Percentiles rank a stretch among this genome's conserved stretches.
phyloP scores from a whole-genome alignment of 1,139 yeast species.

The Schwanniomyces etchellsii region DNA sequence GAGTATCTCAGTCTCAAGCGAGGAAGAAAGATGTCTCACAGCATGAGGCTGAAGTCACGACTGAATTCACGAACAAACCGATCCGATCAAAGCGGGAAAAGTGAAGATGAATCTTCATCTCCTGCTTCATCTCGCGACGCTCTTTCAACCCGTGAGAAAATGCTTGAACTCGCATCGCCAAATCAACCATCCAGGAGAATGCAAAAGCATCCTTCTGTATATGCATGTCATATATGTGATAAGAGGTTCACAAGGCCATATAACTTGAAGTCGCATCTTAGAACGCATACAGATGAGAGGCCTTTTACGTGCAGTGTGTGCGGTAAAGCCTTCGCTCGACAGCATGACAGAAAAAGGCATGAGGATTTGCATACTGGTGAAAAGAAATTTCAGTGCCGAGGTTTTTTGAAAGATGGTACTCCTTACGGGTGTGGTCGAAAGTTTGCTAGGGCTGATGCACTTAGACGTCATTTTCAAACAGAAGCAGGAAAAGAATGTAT shows the following conservation, averaged over 20 bases:
- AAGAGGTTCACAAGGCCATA: slow-evolving; percentile 89
- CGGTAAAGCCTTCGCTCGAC: slow-evolving; percentile 93
- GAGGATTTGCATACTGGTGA: slow-evolving; percentile 91
- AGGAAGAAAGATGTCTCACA: slow-evolving; percentile 29
- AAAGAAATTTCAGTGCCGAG: slow-evolving; percentile 81
- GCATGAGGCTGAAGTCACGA: slow-evolving; percentile 14
- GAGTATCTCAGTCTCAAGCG: slow-evolving; percentile 26
- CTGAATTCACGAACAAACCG: slow-evolving; percentile 12
- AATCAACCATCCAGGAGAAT: slow-evolving; percentile 46
- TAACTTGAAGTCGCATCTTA: slow-evolving; percentile 81
- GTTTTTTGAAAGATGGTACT: slow-evolving; percentile 56
- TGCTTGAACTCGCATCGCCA: slow-evolving; percentile 58
- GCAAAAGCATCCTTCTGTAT: slow-evolving; percentile 75
- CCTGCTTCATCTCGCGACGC: slow-evolving; percentile 7
- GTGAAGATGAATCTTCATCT: slow-evolving; percentile 10
- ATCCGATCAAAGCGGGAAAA: slow-evolving; percentile 5
- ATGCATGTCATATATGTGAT: slow-evolving; percentile 80
- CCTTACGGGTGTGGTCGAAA: slow-evolving; percentile 90
- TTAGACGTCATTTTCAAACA: slow-evolving; percentile 89
- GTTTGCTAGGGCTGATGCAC: slow-evolving; percentile 94
- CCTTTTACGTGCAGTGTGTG: slow-evolving; percentile 85
- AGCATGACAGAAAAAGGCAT: slow-evolving; percentile 90
- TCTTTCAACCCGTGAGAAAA: slow-evolving; percentile 46
- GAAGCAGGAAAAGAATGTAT: slow-evolving; percentile 90
- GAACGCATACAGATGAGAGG: slow-evolving; percentile 92